Percentiles rank a stretch among this genome's conserved stretches.
Evolutionary conservation across 2,329 filamentous ascomycete genomes (phyloP).

Genomic region (Sporothrix sp.): DNA sequence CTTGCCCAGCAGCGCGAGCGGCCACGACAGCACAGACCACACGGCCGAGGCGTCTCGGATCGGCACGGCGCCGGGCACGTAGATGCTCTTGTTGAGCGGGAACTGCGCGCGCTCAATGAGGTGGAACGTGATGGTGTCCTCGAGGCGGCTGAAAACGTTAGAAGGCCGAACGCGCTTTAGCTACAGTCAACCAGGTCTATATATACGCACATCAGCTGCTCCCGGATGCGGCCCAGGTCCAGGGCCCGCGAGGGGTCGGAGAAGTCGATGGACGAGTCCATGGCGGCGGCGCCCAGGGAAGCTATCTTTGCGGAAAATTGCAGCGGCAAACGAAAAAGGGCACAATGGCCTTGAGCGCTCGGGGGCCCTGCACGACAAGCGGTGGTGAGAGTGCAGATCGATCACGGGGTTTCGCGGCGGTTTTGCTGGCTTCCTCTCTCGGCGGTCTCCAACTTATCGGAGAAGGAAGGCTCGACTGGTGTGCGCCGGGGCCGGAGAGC

Average conservation of each 20-base stretch:
- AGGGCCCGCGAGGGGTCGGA: slow-evolving; percentile 76
- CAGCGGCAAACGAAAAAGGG: neutral
- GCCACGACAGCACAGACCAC: neutral
- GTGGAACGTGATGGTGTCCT: slow-evolving; percentile 96
- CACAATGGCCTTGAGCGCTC: neutral
- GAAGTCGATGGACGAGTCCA: slow-evolving; percentile 88
- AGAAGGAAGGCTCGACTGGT: neutral
- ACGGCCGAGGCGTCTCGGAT: slow-evolving; percentile 48
- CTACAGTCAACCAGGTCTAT: neutral
- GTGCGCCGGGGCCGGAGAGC: slow-evolving; percentile 1
- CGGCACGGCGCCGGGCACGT: slow-evolving; percentile 66
- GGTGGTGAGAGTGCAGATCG: slow-evolving; percentile 1
- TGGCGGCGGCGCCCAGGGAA: slow-evolving; percentile 28
- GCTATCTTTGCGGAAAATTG: too few relatives aligned
- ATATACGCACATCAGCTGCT: slow-evolving; percentile 69
- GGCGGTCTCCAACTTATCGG: neutral
- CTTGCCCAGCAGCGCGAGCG: slow-evolving; percentile 1
- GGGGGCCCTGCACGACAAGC: too few relatives aligned
- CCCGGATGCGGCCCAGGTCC: slow-evolving; percentile 84
- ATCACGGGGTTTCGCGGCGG: neutral
- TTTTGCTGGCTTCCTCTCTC: neutral
- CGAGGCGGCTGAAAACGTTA: slow-evolving; percentile 58
- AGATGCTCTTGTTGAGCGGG: slow-evolving; percentile 81
- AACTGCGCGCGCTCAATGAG: slow-evolving; percentile 98
- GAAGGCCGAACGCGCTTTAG: too few relatives aligned